Conservation (phyloP, 208 protist species). For the Trypanosoma boissoni region DNA sequence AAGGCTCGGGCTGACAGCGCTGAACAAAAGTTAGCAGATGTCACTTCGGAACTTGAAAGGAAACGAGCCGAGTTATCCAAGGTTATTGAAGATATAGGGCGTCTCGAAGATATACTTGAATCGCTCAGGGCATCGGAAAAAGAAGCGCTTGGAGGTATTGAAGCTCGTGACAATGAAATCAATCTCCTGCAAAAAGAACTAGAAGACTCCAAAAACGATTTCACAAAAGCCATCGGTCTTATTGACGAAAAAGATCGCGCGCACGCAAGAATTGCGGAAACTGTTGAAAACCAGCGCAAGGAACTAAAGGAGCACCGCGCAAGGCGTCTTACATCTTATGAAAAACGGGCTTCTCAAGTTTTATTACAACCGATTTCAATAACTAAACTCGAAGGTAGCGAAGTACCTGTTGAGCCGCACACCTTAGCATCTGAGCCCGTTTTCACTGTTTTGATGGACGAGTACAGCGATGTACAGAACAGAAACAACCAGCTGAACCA, state of each 20-base stretch:
- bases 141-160: constrained; percentile 12
- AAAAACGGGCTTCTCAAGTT: constrained; percentile 20
- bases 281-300: constrained; percentile 1
- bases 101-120: constrained; percentile 10
- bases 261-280: not conserved
- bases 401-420: constrained; percentile 5
- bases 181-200: constrained; percentile 14
- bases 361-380: constrained; percentile 17
- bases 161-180: constrained; percentile 26
- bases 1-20: constrained; percentile 20
- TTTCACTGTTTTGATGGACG: constrained; percentile 29
- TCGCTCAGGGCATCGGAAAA: constrained; percentile 19
- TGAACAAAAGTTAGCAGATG: constrained; percentile 5
- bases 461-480: constrained; percentile 22
- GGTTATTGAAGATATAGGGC: constrained; percentile 6
- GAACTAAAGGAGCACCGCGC: constrained; percentile 26
- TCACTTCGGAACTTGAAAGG: constrained; percentile 1
- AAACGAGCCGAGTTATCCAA: constrained; percentile 14
- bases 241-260: constrained; percentile 7
- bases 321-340: constrained; percentile 22
- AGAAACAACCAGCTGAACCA: constrained; percentile 21
- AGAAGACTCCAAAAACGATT: constrained; percentile 7
- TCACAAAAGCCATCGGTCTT: constrained; percentile 3
- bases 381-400: not conserved
- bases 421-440: constrained; percentile 19